These are phyloP conservation scores for Rhizopogon sp. DNA, from an alignment of 768 basidiomycete species.

Conservation along the genomic window DNA sequence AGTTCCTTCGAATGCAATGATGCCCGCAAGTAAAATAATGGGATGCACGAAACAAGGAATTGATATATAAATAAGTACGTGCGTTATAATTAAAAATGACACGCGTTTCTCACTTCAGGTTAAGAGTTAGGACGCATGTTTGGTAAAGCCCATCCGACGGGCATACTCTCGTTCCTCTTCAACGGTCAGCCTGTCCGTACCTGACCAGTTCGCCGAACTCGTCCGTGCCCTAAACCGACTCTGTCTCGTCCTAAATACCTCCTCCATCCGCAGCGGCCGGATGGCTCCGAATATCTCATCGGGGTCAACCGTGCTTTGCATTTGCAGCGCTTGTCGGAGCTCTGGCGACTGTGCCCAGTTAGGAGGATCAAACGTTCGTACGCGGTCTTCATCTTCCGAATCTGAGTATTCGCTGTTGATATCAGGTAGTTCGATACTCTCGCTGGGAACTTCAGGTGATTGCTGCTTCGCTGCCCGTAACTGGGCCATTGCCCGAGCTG, in stretches of 20 bases:
- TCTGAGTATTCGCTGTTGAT: slow-evolving; percentile 97
- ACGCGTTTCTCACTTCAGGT: slow-evolving; percentile 11
- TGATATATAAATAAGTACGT: not conserved
- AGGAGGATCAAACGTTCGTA: slow-evolving; percentile 68
- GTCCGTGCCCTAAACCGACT: slow-evolving; percentile 85
- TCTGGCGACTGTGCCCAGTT: slow-evolving; percentile 92
- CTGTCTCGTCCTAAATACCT: slow-evolving; percentile 77
- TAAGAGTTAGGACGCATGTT: slow-evolving; percentile 9
- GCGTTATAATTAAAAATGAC: not conserved
- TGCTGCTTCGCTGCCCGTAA: slow-evolving; percentile 52
- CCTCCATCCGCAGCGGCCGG: slow-evolving; percentile 84
- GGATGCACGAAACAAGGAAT: not conserved
- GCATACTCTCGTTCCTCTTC: slow-evolving; percentile 89
- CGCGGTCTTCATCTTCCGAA: slow-evolving; percentile 85
- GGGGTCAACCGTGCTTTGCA: slow-evolving; percentile 84
- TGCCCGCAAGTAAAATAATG: not conserved
- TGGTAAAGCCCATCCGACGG: slow-evolving; percentile 80
- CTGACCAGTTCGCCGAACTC: slow-evolving; percentile 94
- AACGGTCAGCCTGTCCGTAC: slow-evolving; percentile 79
- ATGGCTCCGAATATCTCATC: slow-evolving; percentile 92
- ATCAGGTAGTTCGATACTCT: slow-evolving; percentile 89
- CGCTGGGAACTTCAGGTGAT: slow-evolving; percentile 52
- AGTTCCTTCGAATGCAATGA: not conserved
- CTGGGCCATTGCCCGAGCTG: slow-evolving; percentile 65
- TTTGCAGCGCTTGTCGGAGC: slow-evolving; percentile 69